Base-by-base conservation (phyloP, 163 green algal species). In the Scenedesmus sp. region DNA sequence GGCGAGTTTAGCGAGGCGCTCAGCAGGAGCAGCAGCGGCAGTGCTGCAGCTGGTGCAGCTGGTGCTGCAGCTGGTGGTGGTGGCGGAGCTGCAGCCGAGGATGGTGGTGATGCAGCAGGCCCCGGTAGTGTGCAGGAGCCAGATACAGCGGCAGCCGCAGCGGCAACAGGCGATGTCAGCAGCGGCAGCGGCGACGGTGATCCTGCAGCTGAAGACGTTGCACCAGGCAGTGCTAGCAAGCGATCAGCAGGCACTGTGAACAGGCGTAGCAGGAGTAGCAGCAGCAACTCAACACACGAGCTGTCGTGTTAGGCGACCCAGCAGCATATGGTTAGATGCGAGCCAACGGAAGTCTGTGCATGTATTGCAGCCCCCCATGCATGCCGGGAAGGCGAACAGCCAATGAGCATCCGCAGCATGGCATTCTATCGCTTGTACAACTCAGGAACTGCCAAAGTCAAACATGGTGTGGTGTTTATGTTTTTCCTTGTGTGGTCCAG, bases 391-490 rank as follows among this genome's bases (percentile, higher is more conserved):
- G 23, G 2, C 5, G 5, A 52, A 79, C 70, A 52, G 23, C 15
- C 20, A 52, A 23, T 79, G 70, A 15, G 3, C 70, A 79, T 79
- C 23, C 23, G 15, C 23, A 79, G 70, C 23, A 79, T 79, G 20
- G 20, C 5, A 5, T 52, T 79, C 20, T 79, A 4, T 52, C 52
- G 70, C 70, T 79, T 79, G 5, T 16, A 79, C 70, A 79, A 79
- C 70, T 79, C 4, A 13, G 70, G 18, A 46, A 16, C 52, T 46
- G 70, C 23, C 23, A 16, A 46, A 52, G 70, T 79, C 70, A 52
- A 76, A 79, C 70, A 79, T 79, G 70, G 70, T 79, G 70, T 46
- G 66, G 66, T 76, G 70, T 79, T 46, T 52, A 79, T 79, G 70
- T 79, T 20, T 52, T 76, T 52, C 52, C 23, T 23, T 79, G 66